Percentiles rank a stretch among this genome's conserved stretches.
These are phyloP conservation scores for Candida pseudofarinosa DNA, from an alignment of 805 yeast species.

Conservation along the genomic window DNA sequence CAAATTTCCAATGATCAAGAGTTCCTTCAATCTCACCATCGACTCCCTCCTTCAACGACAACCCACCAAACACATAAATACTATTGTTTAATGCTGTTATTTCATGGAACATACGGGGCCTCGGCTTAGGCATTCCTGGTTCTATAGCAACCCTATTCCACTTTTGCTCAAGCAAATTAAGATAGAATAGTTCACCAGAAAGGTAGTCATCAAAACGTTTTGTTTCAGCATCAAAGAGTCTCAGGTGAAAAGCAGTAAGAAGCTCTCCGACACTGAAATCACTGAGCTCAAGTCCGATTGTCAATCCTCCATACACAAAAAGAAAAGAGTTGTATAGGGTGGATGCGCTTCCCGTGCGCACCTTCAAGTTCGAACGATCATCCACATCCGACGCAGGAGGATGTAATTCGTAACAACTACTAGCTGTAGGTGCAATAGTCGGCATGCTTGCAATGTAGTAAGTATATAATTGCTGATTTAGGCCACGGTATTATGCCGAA, in stretches of 20 bases:
- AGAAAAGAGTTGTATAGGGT: constrained; percentile 55
- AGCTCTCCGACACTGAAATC: constrained; percentile 38
- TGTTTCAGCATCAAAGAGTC: constrained; percentile 22
- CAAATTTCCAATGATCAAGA: constrained; percentile 6
- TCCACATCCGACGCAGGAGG: constrained; percentile 55
- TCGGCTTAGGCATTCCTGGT: constrained; percentile 22
- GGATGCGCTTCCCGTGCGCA: constrained; percentile 67
- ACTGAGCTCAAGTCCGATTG: constrained; percentile 49
- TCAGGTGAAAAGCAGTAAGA: constrained; percentile 31
- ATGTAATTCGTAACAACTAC: constrained; percentile 52
- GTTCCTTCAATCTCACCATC: constrained; percentile 1
- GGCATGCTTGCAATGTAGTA: constrained; percentile 38
- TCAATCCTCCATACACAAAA: constrained; percentile 66
- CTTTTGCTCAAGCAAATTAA: constrained; percentile 53
- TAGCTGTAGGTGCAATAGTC: constrained; percentile 60
- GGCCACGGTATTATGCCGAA: too few species aligned
- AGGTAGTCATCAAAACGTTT: constrained; percentile 36
- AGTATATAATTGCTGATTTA: too few species aligned
- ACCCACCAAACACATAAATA: constrained; percentile 64
- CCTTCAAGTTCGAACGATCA: constrained; percentile 51
- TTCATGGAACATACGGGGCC: constrained; percentile 58
- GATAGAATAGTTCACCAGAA: constrained; percentile 60
- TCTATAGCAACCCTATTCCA: constrained; percentile 47
- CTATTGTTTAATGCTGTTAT: constrained; percentile 47
- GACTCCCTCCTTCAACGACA: constrained; percentile 29